phyloP scores from a whole-genome alignment of 164 flowering plant species.

The Pachysandra terminalis region DNA sequence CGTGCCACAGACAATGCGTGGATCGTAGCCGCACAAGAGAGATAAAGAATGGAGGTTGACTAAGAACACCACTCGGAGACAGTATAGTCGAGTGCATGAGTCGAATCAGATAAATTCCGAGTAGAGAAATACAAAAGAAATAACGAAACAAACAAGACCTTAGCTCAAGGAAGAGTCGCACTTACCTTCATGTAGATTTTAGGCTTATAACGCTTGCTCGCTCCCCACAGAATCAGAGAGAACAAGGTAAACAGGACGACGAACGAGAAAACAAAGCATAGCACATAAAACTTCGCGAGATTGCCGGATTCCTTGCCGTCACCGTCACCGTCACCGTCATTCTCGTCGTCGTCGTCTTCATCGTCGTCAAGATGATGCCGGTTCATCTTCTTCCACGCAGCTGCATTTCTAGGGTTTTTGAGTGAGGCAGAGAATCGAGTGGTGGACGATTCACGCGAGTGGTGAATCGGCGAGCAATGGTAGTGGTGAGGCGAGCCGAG shows the following conservation, averaged over 20 bases:
- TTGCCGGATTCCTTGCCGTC: constrained; percentile 7
- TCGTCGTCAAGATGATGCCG: constrained; percentile 18
- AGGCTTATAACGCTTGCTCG: constrained; percentile 60
- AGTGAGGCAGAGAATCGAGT: constrained; percentile 77
- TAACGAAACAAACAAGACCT: neutral
- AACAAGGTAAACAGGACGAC: constrained; percentile 50
- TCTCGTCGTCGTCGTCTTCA: constrained; percentile 32
- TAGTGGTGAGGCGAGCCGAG: constrained; percentile 60
- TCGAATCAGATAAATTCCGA: constrained; percentile 8
- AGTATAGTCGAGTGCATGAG: neutral
- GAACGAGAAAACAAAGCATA: constrained; percentile 51
- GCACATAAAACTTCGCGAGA: constrained; percentile 31
- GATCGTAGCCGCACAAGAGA: no score
- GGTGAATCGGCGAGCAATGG: constrained; percentile 81
- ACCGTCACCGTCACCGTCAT: constrained; percentile 22
- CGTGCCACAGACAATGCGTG: no score
- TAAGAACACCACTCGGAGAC: no score
- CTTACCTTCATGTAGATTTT: constrained; percentile 59
- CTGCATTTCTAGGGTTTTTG: constrained; percentile 29
- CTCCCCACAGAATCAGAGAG: constrained; percentile 83
- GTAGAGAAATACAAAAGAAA: neutral
- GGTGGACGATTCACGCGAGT: constrained; percentile 91
- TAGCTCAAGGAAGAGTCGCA: neutral
- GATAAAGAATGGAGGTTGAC: no score
- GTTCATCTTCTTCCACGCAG: constrained; percentile 44